phyloP scores from a whole-genome alignment of 106 monocot genomes.

The Xerophyta viscosa region DNA sequence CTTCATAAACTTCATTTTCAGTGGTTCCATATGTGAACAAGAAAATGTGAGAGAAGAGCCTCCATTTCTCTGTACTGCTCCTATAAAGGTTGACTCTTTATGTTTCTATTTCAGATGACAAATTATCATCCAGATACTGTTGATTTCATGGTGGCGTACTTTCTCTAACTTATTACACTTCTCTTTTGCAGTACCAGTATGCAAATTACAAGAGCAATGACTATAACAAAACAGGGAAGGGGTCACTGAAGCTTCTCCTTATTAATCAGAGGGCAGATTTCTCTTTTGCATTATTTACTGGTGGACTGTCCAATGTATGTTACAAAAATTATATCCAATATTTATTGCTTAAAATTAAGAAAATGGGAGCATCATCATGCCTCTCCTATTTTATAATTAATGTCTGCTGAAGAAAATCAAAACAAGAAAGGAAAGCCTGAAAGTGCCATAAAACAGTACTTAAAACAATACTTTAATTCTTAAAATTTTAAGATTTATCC shows the following conservation, averaged over 20 bases:
- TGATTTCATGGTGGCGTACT: too few species aligned
- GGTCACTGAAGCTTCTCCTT: conserved; percentile 64
- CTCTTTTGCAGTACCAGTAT: conserved; percentile 68
- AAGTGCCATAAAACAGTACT: too few species aligned
- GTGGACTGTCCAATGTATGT: conserved; percentile 66
- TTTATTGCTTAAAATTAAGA: neutral
- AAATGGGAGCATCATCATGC: neutral
- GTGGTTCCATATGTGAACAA: conserved; percentile 44
- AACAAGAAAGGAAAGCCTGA: too few species aligned
- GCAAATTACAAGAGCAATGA: conserved; percentile 53
- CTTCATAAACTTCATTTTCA: conserved; percentile 13
- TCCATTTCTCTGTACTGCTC: conserved; percentile 76
- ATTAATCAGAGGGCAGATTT: conserved; percentile 94
- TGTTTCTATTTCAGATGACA: neutral
- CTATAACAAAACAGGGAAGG: conserved; percentile 57
- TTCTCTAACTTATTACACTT: too few species aligned
- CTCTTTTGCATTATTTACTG: conserved; percentile 90
- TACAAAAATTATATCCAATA: neutral
- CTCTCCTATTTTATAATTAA: too few species aligned
- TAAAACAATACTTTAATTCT: too few species aligned
- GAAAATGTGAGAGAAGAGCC: conserved; percentile 42
- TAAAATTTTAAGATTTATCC: too few species aligned
- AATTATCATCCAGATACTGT: neutral
- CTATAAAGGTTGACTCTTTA: conserved; percentile 63
- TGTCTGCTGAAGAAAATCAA: too few species aligned